Conservation (phyloP, 2,329 filamentous ascomycete species). For the Rutstroemia sp. region DNA sequence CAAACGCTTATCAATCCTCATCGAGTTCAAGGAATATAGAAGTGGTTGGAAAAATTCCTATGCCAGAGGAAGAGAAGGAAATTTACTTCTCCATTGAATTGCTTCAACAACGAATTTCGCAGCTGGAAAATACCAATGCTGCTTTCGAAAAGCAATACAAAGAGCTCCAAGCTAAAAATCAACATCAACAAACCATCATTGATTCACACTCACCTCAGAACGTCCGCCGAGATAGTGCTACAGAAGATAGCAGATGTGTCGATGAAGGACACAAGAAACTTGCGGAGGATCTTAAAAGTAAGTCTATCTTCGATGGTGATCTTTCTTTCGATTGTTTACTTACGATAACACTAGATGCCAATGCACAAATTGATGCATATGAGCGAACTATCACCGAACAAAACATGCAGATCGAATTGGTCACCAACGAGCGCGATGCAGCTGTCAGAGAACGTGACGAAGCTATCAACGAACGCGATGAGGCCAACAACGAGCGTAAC, state of each 20-base stretch:
- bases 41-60: neutral
- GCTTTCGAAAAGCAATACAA: neutral
- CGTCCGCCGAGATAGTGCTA: neutral
- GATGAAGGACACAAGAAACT: neutral
- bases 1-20: neutral
- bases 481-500: neutral
- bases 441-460: neutral
- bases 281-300: neutral
- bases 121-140: neutral
- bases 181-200: neutral
- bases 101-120: neutral
- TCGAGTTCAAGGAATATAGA: neutral
- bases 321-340: neutral
- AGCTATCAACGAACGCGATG: neutral
- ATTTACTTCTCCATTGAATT: neutral
- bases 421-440: neutral
- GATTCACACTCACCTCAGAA: neutral
- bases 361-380: neutral
- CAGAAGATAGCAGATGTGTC: neutral
- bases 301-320: neutral
- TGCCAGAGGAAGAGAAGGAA: neutral
- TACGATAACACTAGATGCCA: neutral
- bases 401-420: neutral
- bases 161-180: neutral
- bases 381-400: neutral